Conservation (phyloP, 352 stramenopile species). For the Plasmopara halstedii region DNA sequence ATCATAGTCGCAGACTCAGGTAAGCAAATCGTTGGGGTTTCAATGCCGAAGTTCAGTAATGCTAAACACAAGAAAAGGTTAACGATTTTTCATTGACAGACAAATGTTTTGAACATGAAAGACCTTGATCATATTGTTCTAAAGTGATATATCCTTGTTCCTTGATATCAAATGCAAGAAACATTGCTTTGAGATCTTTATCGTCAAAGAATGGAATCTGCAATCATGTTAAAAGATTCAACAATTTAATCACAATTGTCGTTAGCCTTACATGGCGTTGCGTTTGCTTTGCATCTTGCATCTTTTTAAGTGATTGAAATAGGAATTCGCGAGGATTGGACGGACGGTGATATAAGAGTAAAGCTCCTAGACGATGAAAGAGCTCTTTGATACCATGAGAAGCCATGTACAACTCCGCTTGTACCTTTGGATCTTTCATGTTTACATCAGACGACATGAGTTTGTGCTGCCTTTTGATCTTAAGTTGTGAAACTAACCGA, state of each 20-base stretch:
- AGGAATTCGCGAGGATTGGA: constrained; percentile 55
- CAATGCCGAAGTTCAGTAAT: constrained; percentile 51
- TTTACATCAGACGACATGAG: constrained; percentile 23
- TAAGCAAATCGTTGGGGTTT: constrained; percentile 51
- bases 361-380: constrained; percentile 51
- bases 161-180: constrained; percentile 67
- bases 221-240: neutral
- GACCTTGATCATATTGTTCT: constrained; percentile 61
- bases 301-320: constrained; percentile 42
- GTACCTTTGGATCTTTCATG: constrained; percentile 58
- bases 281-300: constrained; percentile 48
- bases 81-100: neutral
- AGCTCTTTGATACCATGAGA: constrained; percentile 61
- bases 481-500: too few relatives aligned
- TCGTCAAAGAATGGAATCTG: constrained; percentile 70
- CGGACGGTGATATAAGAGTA: constrained; percentile 59
- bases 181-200: constrained; percentile 65
- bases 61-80: constrained; percentile 18
- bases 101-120: neutral
- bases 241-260: neutral
- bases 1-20: constrained; percentile 55
- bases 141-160: constrained; percentile 52
- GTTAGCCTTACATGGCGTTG: constrained; percentile 33
- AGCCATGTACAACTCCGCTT: constrained; percentile 53
- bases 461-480: too few relatives aligned